phyloP scores from a whole-genome alignment of 2,329 filamentous ascomycete genomes.

The Tricladium varicosporioides region DNA sequence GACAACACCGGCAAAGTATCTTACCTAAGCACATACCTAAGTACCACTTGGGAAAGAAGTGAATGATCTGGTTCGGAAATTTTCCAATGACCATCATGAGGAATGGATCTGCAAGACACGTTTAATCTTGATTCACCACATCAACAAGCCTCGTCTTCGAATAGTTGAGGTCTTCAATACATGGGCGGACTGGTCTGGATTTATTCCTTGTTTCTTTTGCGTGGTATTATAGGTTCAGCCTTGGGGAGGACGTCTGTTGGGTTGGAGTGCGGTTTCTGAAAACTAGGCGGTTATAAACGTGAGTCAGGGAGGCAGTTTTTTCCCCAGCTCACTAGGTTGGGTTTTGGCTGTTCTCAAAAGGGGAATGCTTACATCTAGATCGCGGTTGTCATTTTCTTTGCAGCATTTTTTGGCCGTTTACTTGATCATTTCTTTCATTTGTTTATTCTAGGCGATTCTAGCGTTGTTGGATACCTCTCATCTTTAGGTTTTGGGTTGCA shows the following conservation, averaged over 20 bases:
- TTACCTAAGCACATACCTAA: not conserved
- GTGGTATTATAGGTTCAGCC: slow-evolving; percentile 25
- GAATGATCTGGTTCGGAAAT: slow-evolving; percentile 9
- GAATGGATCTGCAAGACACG: slow-evolving; percentile 11
- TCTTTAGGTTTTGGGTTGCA: slow-evolving; percentile 11
- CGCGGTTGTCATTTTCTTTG: slow-evolving; percentile 6
- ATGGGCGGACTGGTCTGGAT: slow-evolving; percentile 11
- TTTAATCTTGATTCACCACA: slow-evolving; percentile 7
- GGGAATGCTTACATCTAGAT: slow-evolving; percentile 9
- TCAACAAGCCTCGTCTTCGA: not conserved
- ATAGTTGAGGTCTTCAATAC: slow-evolving; percentile 3
- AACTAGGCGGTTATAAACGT: slow-evolving; percentile 22
- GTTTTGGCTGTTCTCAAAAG: slow-evolving; percentile 28
- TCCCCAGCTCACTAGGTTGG: slow-evolving; percentile 37
- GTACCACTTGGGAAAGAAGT: slow-evolving; percentile 6
- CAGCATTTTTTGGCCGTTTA: not conserved
- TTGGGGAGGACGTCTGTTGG: slow-evolving; percentile 1
- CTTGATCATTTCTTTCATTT: slow-evolving; percentile 1
- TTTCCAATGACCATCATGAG: slow-evolving; percentile 13
- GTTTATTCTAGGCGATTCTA: slow-evolving; percentile 12
- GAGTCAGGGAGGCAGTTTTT: slow-evolving; percentile 42
- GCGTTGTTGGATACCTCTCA: slow-evolving; percentile 9
- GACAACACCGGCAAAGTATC: slow-evolving; percentile 2
- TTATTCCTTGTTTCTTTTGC: slow-evolving; percentile 7
- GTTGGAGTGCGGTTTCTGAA: slow-evolving; percentile 2